phyloP scores from a whole-genome alignment of 768 basidiomycete species.

The Suillus placidus region DNA sequence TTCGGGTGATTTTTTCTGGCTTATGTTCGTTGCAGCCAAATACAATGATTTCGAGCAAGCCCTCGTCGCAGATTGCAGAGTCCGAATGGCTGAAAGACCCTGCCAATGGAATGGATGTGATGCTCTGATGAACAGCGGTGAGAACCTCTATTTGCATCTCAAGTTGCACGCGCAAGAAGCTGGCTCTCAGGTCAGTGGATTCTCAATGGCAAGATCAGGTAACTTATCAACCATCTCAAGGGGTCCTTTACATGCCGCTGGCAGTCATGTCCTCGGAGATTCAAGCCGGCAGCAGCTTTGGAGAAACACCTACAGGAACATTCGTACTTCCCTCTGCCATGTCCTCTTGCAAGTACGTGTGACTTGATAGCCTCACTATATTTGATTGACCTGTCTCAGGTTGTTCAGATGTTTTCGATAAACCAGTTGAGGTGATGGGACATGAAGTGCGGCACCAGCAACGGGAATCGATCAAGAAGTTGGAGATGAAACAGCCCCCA shows the following conservation, averaged over 20 bases:
- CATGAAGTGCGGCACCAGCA: slow-evolving; percentile 45
- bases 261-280: slow-evolving; percentile 54
- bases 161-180: slow-evolving; percentile 38
- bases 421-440: slow-evolving; percentile 51
- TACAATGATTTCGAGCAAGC: slow-evolving; percentile 41
- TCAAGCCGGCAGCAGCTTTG: slow-evolving; percentile 39
- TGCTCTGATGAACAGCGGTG: slow-evolving; percentile 54
- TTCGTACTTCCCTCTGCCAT: slow-evolving; percentile 32
- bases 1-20: slow-evolving; percentile 26
- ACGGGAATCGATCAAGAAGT: slow-evolving; percentile 13
- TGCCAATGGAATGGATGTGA: slow-evolving; percentile 68
- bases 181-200: slow-evolving; percentile 31
- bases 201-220: slow-evolving; percentile 8
- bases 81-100: slow-evolving; percentile 45
- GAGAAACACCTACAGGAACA: slow-evolving; percentile 58
- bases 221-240: slow-evolving; percentile 27
- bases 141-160: slow-evolving; percentile 54
- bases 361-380: background rate
- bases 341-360: slow-evolving; percentile 45
- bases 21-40: slow-evolving; percentile 40
- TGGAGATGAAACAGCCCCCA: slow-evolving; percentile 32
- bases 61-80: slow-evolving; percentile 50
- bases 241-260: slow-evolving; percentile 54
- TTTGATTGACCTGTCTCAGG: slow-evolving; percentile 38
- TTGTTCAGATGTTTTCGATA: slow-evolving; percentile 53